Conservation (phyloP, 306 rosid species). For the Mucuna pruriens region DNA sequence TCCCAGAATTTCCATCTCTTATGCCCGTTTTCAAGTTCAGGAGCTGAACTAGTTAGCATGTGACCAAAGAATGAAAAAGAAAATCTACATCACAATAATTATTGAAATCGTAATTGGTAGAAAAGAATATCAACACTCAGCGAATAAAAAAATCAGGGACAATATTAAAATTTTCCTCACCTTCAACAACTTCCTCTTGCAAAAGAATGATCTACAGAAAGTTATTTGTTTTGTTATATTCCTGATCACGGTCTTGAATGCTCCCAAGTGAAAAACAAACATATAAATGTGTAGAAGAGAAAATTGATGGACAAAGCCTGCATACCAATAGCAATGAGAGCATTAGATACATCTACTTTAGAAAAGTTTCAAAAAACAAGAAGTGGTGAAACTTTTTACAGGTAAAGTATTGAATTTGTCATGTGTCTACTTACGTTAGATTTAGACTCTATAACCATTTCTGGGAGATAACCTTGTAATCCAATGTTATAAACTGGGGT, state of each 20-base stretch:
- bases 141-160: neutral
- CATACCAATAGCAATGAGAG: constrained; percentile 8
- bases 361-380: neutral
- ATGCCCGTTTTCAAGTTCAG: constrained; percentile 4
- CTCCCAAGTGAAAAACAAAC: constrained; percentile 44
- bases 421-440: constrained; percentile 53
- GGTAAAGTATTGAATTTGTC: neutral
- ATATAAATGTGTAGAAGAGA: constrained; percentile 37
- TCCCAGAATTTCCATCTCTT: neutral
- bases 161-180: constrained; percentile 36
- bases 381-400: constrained; percentile 14
- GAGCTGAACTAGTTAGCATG: neutral
- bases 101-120: neutral
- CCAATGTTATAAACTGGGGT: constrained; percentile 82
- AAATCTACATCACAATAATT: neutral
- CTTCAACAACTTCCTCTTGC: constrained; percentile 32
- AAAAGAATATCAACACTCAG: neutral
- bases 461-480: constrained; percentile 61
- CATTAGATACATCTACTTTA: constrained; percentile 1
- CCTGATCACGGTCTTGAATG: constrained; percentile 41
- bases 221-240: constrained; percentile 24
- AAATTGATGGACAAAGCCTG: constrained; percentile 66
- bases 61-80: neutral
- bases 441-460: constrained; percentile 54
- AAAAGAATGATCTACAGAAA: constrained; percentile 37